These are phyloP conservation scores for Candida albicans DNA, from an alignment of 1,139 yeast genomes.

Conservation along the genomic window DNA sequence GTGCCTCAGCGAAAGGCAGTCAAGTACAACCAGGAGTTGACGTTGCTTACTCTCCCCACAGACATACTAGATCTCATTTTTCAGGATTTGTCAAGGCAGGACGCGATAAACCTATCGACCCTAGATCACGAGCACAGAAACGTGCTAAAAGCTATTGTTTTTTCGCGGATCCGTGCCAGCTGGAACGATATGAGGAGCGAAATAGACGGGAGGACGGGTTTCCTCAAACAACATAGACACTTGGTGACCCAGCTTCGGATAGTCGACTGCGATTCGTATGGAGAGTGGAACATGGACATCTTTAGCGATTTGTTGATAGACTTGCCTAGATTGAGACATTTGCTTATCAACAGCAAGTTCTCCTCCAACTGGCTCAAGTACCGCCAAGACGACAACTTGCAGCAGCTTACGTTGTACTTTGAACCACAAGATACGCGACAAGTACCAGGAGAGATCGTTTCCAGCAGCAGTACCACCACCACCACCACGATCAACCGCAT, in stretches of 20 bases:
- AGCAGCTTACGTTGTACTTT: conserved; percentile 25
- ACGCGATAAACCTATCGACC: conserved; percentile 26
- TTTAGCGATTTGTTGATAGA: conserved; percentile 21
- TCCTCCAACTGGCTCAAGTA: conserved; percentile 47
- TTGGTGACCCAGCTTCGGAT: conserved; percentile 27
- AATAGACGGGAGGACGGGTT: conserved; percentile 1
- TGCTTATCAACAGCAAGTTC: conserved; percentile 34
- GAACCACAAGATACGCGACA: not conserved
- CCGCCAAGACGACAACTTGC: conserved; percentile 20
- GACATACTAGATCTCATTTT: not conserved
- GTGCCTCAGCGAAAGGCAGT: not conserved
- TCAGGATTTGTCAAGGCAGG: conserved; percentile 11
- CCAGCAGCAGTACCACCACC: not conserved
- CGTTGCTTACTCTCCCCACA: not conserved
- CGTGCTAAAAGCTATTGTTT: conserved; percentile 22
- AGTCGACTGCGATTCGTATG: conserved; percentile 35
- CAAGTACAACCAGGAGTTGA: not conserved
- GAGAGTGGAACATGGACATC: conserved; percentile 43
- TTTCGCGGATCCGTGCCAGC: conserved; percentile 25
- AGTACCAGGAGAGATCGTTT: not conserved
- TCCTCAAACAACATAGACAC: conserved; percentile 12
- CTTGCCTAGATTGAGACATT: conserved; percentile 23
- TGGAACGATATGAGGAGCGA: conserved; percentile 31
- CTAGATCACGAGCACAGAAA: conserved; percentile 21
- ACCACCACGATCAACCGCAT: conserved; percentile 20